Conservation (phyloP, 345 rosid species). For the Melaleuca quinquenervia region DNA sequence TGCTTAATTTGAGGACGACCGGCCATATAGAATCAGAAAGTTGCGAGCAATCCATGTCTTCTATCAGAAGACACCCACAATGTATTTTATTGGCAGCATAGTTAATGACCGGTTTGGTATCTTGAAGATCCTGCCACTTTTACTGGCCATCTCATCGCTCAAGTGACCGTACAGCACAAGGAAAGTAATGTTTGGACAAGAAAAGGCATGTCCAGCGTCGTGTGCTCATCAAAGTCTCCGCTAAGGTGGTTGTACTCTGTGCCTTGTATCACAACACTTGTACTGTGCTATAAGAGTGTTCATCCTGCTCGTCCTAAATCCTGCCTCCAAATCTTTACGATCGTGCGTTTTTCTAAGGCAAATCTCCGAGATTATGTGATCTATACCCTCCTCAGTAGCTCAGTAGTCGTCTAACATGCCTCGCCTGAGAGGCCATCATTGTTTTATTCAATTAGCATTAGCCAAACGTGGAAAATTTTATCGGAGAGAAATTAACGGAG, state of each 20-base stretch:
- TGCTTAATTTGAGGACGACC: not conserved
- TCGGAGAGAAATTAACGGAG: not conserved
- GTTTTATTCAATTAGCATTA: too few relatives aligned
- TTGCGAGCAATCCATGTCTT: not conserved
- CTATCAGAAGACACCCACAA: not conserved
- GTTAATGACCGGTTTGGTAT: not conserved
- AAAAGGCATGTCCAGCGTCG: too few relatives aligned
- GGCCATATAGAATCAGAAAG: not conserved
- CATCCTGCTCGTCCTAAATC: too few relatives aligned
- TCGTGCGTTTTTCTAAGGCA: too few relatives aligned
- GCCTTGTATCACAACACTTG: too few relatives aligned
- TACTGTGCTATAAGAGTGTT: too few relatives aligned
- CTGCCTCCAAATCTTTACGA: too few relatives aligned
- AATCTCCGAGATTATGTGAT: not conserved
- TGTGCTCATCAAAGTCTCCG: too few relatives aligned
- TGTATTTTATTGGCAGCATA: not conserved
- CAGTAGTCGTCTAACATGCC: fast-evolving
- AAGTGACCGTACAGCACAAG: too few relatives aligned
- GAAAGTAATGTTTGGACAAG: too few relatives aligned
- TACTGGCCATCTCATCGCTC: too few relatives aligned
- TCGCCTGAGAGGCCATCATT: not conserved
- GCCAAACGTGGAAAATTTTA: not conserved
- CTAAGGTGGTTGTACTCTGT: too few relatives aligned
- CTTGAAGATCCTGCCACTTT: not conserved
- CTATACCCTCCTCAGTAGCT: not conserved